Conservation (phyloP, 805 yeast genomes). For the Sugiyamaella americana region DNA sequence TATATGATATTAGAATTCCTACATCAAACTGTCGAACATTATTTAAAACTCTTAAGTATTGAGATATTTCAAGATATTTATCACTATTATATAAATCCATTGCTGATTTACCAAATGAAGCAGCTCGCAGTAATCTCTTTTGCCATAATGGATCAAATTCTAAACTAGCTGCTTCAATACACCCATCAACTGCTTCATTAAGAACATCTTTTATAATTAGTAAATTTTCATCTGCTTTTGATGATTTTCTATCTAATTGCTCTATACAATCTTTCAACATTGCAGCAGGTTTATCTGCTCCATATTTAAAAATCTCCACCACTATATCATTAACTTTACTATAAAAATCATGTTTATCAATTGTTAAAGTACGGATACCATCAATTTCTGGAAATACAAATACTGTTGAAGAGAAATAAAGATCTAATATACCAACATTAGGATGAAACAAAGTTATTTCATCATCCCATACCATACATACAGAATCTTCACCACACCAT, state of each 20-base stretch:
- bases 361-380: slow-evolving; percentile 65
- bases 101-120: slow-evolving; percentile 73
- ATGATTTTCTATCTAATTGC: slow-evolving; percentile 58
- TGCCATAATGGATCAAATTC: slow-evolving; percentile 80
- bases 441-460: slow-evolving; percentile 71
- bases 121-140: slow-evolving; percentile 71
- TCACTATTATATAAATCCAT: slow-evolving; percentile 51
- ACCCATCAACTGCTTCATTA: slow-evolving; percentile 56
- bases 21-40: slow-evolving; percentile 55
- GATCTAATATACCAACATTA: slow-evolving; percentile 41
- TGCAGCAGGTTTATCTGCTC: slow-evolving; percentile 78
- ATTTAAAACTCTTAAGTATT: slow-evolving; percentile 61
- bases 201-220: slow-evolving; percentile 46
- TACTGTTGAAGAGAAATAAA: slow-evolving; percentile 28
- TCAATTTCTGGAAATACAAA: slow-evolving; percentile 51
- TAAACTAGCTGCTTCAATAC: slow-evolving; percentile 67
- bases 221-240: slow-evolving; percentile 76
- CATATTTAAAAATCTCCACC: slow-evolving; percentile 65
- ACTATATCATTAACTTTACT: slow-evolving; percentile 55
- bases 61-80: slow-evolving; percentile 56
- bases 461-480: slow-evolving; percentile 52
- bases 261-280: slow-evolving; percentile 74
- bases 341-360: slow-evolving; percentile 52
- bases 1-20: slow-evolving; percentile 63
- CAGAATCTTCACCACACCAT: slow-evolving; percentile 88